Conservation (phyloP, 2,329 filamentous ascomycete species). For the Orbilia ellipsospora region DNA sequence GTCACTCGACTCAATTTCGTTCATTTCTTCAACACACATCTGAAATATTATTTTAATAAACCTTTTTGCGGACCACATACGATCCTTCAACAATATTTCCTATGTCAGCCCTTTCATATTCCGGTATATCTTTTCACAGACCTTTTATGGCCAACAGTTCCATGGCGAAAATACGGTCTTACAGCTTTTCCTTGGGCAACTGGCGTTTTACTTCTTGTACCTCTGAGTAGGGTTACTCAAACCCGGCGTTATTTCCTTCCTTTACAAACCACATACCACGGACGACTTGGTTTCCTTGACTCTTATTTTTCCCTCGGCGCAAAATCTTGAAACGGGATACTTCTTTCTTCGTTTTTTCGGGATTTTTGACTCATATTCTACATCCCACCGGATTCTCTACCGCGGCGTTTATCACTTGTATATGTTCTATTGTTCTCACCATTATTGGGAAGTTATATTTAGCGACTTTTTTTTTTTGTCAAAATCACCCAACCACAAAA, state of each 20-base stretch:
- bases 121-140: slow-evolving; percentile 30
- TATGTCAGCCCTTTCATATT: slow-evolving; percentile 39
- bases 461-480: slow-evolving; percentile 20
- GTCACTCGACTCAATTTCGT: slow-evolving; percentile 7
- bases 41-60: slow-evolving; percentile 45
- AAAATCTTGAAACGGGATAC: slow-evolving; percentile 46
- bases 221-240: slow-evolving; percentile 49
- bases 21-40: slow-evolving; percentile 40
- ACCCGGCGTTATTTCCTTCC: slow-evolving; percentile 52
- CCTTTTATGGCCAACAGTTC: slow-evolving; percentile 22
- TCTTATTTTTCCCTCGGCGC: slow-evolving; percentile 41
- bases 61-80: slow-evolving; percentile 37
- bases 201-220: slow-evolving; percentile 42
- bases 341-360: slow-evolving; percentile 35
- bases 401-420: slow-evolving; percentile 41
- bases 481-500: slow-evolving; percentile 30
- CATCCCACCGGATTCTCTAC: slow-evolving; percentile 11
- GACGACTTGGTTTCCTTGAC: slow-evolving; percentile 33
- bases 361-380: slow-evolving; percentile 28
- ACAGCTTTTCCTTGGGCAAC: slow-evolving; percentile 10
- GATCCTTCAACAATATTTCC: slow-evolving; percentile 47
- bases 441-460: slow-evolving; percentile 53
- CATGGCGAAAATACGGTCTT: slow-evolving; percentile 25
- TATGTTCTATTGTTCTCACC: slow-evolving; percentile 26
- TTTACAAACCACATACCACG: slow-evolving; percentile 52